phyloP scores from a whole-genome alignment of 345 rosid genomes.

The Conringia planisiliqua region DNA sequence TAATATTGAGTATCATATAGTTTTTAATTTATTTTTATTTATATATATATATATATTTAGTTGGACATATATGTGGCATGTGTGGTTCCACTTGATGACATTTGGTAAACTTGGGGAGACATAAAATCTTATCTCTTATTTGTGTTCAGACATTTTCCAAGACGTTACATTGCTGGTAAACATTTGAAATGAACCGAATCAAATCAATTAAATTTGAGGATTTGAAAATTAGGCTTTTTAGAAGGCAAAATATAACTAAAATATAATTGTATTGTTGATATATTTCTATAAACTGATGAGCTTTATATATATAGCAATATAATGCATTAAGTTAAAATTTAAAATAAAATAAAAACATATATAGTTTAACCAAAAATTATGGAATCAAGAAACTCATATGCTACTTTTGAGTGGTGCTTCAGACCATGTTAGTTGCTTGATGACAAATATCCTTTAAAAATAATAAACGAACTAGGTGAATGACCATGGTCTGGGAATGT shows the following conservation, averaged over 20 bases:
- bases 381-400: too few relatives aligned
- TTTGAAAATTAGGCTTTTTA: neutral
- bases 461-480: too few relatives aligned
- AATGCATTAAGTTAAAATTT: too few relatives aligned
- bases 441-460: too few relatives aligned
- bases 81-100: slow-evolving; percentile 8
- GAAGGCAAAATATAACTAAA: neutral
- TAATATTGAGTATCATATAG: slow-evolving; percentile 6
- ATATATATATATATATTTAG: neutral
- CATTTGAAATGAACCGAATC: neutral
- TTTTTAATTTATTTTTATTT: neutral
- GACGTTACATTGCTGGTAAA: neutral
- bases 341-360: too few relatives aligned
- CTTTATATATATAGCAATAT: too few relatives aligned
- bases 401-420: too few relatives aligned
- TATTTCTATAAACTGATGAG: too few relatives aligned
- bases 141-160: neutral
- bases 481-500: too few relatives aligned
- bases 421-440: too few relatives aligned
- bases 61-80: slow-evolving; percentile 10
- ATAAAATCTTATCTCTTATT: slow-evolving; percentile 13
- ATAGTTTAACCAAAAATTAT: too few relatives aligned
- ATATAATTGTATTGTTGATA: too few relatives aligned
- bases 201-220: neutral
- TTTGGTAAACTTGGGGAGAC: neutral